phyloP scores from a whole-genome alignment of 1,284 basidiomycete species.

The Taiwanofungus camphoratus region DNA sequence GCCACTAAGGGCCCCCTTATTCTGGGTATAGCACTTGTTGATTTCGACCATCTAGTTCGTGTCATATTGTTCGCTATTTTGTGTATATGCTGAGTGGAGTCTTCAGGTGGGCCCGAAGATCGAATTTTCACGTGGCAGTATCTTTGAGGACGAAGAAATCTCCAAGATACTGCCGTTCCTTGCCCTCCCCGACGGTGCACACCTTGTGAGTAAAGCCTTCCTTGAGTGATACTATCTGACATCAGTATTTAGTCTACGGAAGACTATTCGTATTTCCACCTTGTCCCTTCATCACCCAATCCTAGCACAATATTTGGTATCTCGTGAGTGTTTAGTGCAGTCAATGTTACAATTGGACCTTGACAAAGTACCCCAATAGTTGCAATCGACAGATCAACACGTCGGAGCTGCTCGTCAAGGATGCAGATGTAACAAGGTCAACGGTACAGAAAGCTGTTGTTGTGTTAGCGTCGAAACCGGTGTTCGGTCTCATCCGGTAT shows the following conservation, averaged over 20 bases:
- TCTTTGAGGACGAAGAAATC: conserved; percentile 80
- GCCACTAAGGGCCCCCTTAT: conserved; percentile 58
- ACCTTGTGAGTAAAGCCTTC: conserved; percentile 55
- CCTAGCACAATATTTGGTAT: conserved; percentile 89
- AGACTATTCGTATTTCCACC: conserved; percentile 96
- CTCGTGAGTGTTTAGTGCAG: conserved; percentile 49
- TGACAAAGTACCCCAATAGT: conserved; percentile 34
- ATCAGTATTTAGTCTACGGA: conserved; percentile 64
- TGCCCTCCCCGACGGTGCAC: conserved; percentile 96
- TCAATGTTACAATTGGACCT: neutral
- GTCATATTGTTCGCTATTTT: conserved; percentile 8
- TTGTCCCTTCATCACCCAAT: conserved; percentile 64
- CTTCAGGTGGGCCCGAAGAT: conserved; percentile 85
- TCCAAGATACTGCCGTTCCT: conserved; percentile 87
- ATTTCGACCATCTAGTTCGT: conserved; percentile 84
- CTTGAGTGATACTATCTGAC: neutral
- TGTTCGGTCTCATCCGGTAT: conserved; percentile 83
- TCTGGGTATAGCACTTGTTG: conserved; percentile 80
- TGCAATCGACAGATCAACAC: conserved; percentile 95
- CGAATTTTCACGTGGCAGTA: conserved; percentile 69
- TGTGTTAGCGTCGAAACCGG: conserved; percentile 84
- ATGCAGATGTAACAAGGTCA: conserved; percentile 87
- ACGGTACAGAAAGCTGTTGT: conserved; percentile 99
- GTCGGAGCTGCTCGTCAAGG: conserved; percentile 74
- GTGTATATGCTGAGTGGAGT: conserved; percentile 12